Evolutionary conservation across 2,329 filamentous ascomycete species (phyloP), one percentile per base, ranked within the genome.

Genomic region (Bipolaris victoriae): DNA sequence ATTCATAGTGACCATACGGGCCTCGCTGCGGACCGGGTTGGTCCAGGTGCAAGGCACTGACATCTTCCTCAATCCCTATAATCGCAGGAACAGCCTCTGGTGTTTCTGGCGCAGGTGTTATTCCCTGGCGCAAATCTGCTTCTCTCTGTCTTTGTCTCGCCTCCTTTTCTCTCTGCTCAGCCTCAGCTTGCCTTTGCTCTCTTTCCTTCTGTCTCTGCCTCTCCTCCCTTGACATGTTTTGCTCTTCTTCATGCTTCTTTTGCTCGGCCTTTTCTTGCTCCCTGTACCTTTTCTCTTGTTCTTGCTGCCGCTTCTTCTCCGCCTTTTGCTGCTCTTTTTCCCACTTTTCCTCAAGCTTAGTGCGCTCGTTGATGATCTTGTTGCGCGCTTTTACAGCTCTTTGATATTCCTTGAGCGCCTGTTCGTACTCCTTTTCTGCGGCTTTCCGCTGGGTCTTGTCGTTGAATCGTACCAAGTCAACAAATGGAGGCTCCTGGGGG

Each of bases 381-480:
- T 87, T 84, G 35, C 86, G 86, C 57, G 87, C 83, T 73, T 90
- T 91, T 58, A 90, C 74, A 10, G 86, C 84, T 67, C 86, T 82
- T 26, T 89, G 83, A 70, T 91, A 89, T 7, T 81, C 80, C 69
- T 90, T 90, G 31, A 86, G 79, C 1, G 81, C 80, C 11, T 84
- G 82, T 49, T 85, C 84, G 53, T 86, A 82, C 66, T 91, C 88
- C 55, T 88, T 90, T 66, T 91, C 87, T 1, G 87, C 88, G 39
- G 86, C 81, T 66, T 90, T 91, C 7, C 86, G 84, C 26, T 85
- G 80, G 6, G 86, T 84, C 67, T 88, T 88, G 74, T 91, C 86
- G 1, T 82, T 77, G 69, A 86, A 88, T 45, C 81, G 77, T 43
- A 80, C 79, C 1, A 88, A 72, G 63, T 92, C 83, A 1, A 88